phyloP scores from a whole-genome alignment of 2,329 filamentous ascomycete species.

The Clonostachys sp. region DNA sequence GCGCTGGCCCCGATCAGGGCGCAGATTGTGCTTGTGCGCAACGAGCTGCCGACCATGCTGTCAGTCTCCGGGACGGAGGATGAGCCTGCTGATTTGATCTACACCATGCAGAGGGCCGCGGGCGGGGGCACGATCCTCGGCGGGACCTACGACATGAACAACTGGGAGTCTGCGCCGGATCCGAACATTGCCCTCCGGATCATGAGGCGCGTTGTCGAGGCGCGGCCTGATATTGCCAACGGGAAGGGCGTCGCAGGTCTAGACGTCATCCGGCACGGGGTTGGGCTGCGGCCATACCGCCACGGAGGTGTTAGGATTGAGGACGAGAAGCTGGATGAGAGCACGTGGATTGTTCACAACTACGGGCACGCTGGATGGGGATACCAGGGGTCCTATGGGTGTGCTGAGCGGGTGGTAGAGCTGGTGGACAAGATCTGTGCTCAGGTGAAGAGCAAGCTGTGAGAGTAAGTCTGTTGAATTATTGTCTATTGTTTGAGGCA shows the following conservation, averaged over 20 bases:
- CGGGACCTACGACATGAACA: constrained; percentile 76
- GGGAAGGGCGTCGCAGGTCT: constrained; percentile 69
- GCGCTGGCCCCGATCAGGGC: constrained; percentile 73
- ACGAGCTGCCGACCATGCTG: constrained; percentile 68
- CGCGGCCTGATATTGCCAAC: constrained; percentile 58
- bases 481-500: too few species aligned
- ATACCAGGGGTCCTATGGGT: constrained; percentile 67
- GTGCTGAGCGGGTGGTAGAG: constrained; percentile 60
- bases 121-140: constrained; percentile 82
- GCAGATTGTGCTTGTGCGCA: constrained; percentile 79
- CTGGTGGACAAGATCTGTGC: constrained; percentile 58
- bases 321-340: constrained; percentile 42
- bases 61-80: constrained; percentile 70
- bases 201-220: constrained; percentile 70
- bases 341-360: constrained; percentile 69
- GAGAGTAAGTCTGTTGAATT: constrained; percentile 5
- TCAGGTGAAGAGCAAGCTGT: constrained; percentile 18
- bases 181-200: constrained; percentile 76
- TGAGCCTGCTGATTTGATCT: constrained; percentile 65
- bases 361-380: constrained; percentile 80
- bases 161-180: constrained; percentile 77
- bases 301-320: constrained; percentile 72
- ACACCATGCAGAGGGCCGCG: constrained; percentile 77
- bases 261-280: constrained; percentile 74
- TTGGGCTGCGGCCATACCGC: constrained; percentile 74